phyloP scores from a whole-genome alignment of 2,329 filamentous ascomycete genomes.

The Myrmaecium sp. region DNA sequence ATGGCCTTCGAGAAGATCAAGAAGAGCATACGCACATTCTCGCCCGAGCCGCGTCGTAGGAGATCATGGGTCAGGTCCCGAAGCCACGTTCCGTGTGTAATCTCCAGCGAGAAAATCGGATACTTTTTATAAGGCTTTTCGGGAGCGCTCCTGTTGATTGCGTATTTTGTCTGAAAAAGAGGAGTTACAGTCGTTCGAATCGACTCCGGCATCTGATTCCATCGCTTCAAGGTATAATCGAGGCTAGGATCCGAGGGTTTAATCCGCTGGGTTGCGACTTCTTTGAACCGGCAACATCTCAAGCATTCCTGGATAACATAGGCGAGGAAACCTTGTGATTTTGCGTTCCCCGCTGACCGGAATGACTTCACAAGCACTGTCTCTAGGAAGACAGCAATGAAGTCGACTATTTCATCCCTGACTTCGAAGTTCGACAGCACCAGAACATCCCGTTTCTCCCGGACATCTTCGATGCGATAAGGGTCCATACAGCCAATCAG shows the following conservation, averaged over 20 bases:
- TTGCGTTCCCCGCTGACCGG: conserved; percentile 73
- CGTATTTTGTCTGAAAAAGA: conserved; percentile 72
- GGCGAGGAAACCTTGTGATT: conserved; percentile 76
- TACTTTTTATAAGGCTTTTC: conserved; percentile 30
- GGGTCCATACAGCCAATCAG: conserved; percentile 83
- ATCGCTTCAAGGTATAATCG: too few relatives aligned
- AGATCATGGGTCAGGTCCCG: conserved; percentile 66
- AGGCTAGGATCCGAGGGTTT: too few relatives aligned
- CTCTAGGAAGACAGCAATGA: conserved; percentile 70
- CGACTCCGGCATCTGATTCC: conserved; percentile 59
- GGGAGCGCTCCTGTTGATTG: conserved; percentile 34
- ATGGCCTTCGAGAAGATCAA: conserved; percentile 68
- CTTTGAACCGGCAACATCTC: conserved; percentile 55
- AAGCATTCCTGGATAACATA: conserved; percentile 90
- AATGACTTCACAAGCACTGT: conserved; percentile 84
- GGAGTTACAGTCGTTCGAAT: conserved; percentile 72
- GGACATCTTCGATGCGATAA: conserved; percentile 66
- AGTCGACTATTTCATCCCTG: conserved; percentile 64
- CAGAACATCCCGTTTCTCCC: conserved; percentile 68
- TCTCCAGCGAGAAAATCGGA: conserved; percentile 56
- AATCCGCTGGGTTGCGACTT: conserved; percentile 36
- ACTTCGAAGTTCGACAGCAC: conserved; percentile 74
- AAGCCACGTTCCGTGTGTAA: conserved; percentile 67
- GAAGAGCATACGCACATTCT: conserved; percentile 62
- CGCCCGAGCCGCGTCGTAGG: conserved; percentile 57